Evolutionary conservation across 805 yeast species (phyloP).

Genomic region (Cyberlindnera mississippiensis): DNA sequence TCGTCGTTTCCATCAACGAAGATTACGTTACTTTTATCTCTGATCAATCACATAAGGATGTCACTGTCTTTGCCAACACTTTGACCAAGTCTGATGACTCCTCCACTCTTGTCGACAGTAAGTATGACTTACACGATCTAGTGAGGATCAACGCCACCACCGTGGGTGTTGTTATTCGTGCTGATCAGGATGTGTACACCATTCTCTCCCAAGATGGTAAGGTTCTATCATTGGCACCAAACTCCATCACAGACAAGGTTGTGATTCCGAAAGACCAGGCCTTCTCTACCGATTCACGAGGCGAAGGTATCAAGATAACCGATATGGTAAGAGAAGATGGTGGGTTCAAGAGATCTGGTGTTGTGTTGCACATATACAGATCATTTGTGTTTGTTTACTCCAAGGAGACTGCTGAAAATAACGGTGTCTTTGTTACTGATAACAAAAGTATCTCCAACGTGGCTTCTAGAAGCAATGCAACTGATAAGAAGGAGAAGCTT

Average conservation of each 20-base stretch:
- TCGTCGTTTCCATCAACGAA: slow-evolving; percentile 76
- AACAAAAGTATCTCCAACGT: slow-evolving; percentile 76
- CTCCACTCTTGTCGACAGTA: slow-evolving; percentile 66
- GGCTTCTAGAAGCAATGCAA: slow-evolving; percentile 73
- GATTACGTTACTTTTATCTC: slow-evolving; percentile 88
- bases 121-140: slow-evolving; percentile 82
- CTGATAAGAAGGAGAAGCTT: slow-evolving; percentile 38
- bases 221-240: slow-evolving; percentile 64
- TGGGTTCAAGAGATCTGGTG: slow-evolving; percentile 88
- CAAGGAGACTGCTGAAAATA: slow-evolving; percentile 73
- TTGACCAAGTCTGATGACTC: slow-evolving; percentile 90
- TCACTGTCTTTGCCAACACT: slow-evolving; percentile 90
- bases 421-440: slow-evolving; percentile 85
- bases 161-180: slow-evolving; percentile 86
- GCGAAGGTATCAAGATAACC: slow-evolving; percentile 82
- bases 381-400: slow-evolving; percentile 76
- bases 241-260: slow-evolving; percentile 77
- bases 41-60: slow-evolving; percentile 83
- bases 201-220: slow-evolving; percentile 83
- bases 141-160: slow-evolving; percentile 82
- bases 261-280: slow-evolving; percentile 61
- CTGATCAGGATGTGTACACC: slow-evolving; percentile 82
- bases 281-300: slow-evolving; percentile 81
- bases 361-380: slow-evolving; percentile 80
- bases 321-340: slow-evolving; percentile 85